A percentile compares a stretch with the other conserved stretches of the same genome.
phyloP scores from a whole-genome alignment of 495 filamentous ascomycete genomes.

The Neurospora sp. region DNA sequence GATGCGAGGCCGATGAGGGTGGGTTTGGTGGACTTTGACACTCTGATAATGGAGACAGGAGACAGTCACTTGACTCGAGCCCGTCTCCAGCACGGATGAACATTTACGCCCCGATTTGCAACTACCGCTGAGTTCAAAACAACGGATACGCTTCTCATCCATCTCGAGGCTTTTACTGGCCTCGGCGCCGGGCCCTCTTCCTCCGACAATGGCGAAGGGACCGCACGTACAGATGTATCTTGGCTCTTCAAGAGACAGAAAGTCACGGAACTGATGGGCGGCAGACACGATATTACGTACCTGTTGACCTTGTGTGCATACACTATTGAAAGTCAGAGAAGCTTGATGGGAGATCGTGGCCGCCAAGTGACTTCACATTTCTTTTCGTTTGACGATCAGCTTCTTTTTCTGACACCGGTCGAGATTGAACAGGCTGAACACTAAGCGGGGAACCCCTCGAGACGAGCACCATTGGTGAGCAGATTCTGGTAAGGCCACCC shows the following conservation, averaged over 20 bases:
- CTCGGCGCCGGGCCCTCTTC: not conserved
- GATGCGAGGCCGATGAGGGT: not conserved
- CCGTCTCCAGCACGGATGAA: not conserved
- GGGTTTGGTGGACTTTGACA: not conserved
- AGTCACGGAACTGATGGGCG: not conserved
- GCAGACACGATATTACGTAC: not conserved
- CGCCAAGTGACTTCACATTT: not conserved
- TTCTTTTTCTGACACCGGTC: not conserved
- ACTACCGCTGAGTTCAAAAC: not conserved
- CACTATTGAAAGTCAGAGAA: not conserved
- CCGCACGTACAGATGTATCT: not conserved
- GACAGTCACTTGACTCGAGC: not conserved
- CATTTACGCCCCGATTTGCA: not conserved
- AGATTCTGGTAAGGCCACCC: not conserved
- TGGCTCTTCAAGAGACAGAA: not conserved
- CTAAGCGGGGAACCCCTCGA: not conserved
- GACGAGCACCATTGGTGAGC: not conserved
- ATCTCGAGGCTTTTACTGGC: not conserved
- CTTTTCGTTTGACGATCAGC: not conserved
- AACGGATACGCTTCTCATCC: not conserved
- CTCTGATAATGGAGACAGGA: not conserved
- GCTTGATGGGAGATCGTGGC: not conserved
- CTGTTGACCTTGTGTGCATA: not conserved
- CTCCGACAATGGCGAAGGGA: not conserved
- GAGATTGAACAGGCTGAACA: not conserved